A percentile compares a stretch with the other conserved stretches of the same genome.
phyloP scores from a whole-genome alignment of 2,329 filamentous ascomycete species.

The Fusarium sp. region DNA sequence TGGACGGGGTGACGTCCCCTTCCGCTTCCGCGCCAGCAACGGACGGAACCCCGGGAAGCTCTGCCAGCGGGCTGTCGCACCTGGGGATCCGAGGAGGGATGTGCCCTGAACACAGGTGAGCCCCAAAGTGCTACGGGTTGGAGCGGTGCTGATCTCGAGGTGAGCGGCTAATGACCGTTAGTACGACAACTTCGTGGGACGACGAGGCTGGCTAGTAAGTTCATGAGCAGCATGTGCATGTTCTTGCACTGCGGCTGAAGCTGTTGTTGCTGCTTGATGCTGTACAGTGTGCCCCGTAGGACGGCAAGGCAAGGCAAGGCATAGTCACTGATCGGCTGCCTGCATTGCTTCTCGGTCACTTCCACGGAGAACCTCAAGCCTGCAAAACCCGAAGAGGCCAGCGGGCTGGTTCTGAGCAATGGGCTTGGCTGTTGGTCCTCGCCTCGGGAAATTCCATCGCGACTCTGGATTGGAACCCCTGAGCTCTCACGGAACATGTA shows the following conservation, averaged over 20 bases:
- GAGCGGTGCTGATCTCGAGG: neutral
- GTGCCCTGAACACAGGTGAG: neutral
- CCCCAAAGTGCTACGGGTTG: neutral
- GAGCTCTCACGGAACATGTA: slow-evolving; percentile 3
- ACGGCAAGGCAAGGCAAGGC: slow-evolving; percentile 1
- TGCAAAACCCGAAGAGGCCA: slow-evolving; percentile 4
- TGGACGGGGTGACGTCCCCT: slow-evolving; percentile 9
- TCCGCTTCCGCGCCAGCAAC: slow-evolving; percentile 9
- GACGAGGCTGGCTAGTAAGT: neutral
- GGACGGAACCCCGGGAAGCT: slow-evolving; percentile 1
- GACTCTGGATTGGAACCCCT: slow-evolving; percentile 11
- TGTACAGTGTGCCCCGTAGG: neutral
- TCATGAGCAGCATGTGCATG: neutral
- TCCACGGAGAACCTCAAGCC: slow-evolving; percentile 5
- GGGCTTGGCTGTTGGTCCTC: slow-evolving; percentile 15
- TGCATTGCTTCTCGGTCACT: slow-evolving; percentile 5
- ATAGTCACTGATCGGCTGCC: slow-evolving; percentile 1
- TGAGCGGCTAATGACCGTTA: neutral
- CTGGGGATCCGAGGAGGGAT: slow-evolving; percentile 7
- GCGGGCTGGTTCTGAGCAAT: neutral
- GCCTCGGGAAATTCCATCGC: neutral
- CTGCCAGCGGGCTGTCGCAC: neutral
- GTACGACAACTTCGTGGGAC: neutral
- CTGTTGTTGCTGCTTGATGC: slow-evolving; percentile 9
- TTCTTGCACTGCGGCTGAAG: neutral